These are phyloP conservation scores for Penicillium waksmanii DNA, from an alignment of 495 filamentous ascomycete genomes.

Conservation along the genomic window DNA sequence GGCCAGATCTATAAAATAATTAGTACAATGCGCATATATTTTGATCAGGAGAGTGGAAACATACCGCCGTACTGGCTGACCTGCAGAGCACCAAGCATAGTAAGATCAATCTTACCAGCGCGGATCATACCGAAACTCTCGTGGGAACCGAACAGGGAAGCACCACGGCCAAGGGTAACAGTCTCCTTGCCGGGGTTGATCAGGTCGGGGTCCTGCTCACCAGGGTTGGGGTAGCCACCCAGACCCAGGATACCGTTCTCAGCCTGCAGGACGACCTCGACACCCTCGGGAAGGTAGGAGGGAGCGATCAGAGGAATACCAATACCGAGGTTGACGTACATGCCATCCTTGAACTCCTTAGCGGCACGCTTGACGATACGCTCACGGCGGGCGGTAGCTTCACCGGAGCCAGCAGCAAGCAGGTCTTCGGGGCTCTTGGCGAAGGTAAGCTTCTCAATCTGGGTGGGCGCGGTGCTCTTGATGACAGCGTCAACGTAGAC, in stretches of 20 bases:
- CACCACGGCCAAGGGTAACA: conserved; percentile 77
- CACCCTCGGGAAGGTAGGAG: conserved; percentile 72
- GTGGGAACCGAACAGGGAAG: conserved; percentile 79
- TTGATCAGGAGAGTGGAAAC: conserved; percentile 3
- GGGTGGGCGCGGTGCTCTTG: conserved; percentile 70
- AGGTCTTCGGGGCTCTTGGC: conserved; percentile 62
- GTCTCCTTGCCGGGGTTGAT: conserved; percentile 96
- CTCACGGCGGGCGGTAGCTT: conserved; percentile 74
- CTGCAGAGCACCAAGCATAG: conserved; percentile 90
- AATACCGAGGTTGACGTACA: conserved; percentile 93
- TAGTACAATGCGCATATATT: conserved; percentile 1
- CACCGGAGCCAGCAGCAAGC: conserved; percentile 62
- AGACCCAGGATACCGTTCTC: conserved; percentile 92
- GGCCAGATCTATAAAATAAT: conserved; percentile 35
- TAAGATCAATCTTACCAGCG: conserved; percentile 83
- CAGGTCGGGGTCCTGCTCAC: conserved; percentile 81
- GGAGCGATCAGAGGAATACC: conserved; percentile 91
- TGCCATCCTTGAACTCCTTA: conserved; percentile 91
- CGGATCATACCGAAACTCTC: conserved; percentile 95
- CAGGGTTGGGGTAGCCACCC: conserved; percentile 78
- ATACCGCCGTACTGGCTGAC: conserved; percentile 77
- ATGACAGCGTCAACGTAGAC: conserved; percentile 89
- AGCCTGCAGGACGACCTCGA: conserved; percentile 82
- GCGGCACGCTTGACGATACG: conserved; percentile 83
- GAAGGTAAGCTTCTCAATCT: conserved; percentile 82